Evolutionary conservation across 805 yeast species (phyloP), one percentile per base, ranked within the genome.

Genomic region (Candida nitratophila): DNA sequence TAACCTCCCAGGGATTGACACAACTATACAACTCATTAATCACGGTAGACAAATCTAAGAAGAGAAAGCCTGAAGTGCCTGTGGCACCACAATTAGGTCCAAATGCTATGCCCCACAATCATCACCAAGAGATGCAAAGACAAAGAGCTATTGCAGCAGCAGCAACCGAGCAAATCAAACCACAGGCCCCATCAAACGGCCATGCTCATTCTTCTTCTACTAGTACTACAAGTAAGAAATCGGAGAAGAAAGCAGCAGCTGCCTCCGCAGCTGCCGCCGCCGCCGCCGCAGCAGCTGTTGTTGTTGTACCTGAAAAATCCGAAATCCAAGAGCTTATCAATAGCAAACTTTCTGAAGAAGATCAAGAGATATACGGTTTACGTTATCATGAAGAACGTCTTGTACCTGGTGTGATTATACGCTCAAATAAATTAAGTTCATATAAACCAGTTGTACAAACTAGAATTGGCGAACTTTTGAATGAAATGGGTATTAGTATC

Each of bases 1-100:
- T 83, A 53, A 77, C 93, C 1, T 86, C 96, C 1, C 95, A 86
- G 53, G 98, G 99, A 0, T 72, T 93, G 43, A 79, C 96, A 1
- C 96, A 86, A 57, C 71, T 93, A 19, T 88, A 89, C 55, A 84
- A 81, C 54, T 81, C 85, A 42, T 70, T 93, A 47, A 80, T 90
- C 77, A 70, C 76, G 19, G 65, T 68, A 14, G 90, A 83, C 52
- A 83, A 82, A 56, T 76, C 75, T 41, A 77, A 77, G 58, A 75
- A 73, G 56, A 67, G 76, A 37, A 75, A 74, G 53, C 64, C 66
- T 36, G 78, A 72, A 47, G 68, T 65, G 21, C 82, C 82, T 1
- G 70, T 76, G 1, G 80, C 82, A 6, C 82, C 82, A 1, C 73
- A 76, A 19, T 70, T 76, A 26, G 81, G 81, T 1, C 69, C 69